phyloP scores from a whole-genome alignment of 2,329 filamentous ascomycete species.

The Dothistroma septosporum region DNA sequence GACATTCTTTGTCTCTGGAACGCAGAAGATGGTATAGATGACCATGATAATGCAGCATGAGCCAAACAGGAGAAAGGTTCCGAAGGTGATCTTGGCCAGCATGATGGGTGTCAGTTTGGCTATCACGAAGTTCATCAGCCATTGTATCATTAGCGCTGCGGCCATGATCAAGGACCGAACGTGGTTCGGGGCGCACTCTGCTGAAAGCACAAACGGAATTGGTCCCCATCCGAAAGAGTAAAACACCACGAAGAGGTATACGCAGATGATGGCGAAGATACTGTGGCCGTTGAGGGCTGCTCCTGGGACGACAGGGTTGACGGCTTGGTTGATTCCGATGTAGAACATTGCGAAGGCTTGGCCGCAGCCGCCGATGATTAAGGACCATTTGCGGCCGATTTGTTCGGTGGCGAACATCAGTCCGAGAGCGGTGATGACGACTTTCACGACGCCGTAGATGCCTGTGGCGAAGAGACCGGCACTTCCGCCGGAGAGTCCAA shows the following conservation, averaged over 20 bases:
- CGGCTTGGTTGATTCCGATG: conserved; percentile 33
- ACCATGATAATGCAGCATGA: conserved; percentile 41
- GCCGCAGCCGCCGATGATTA: conserved; percentile 41
- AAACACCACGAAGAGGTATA: conserved; percentile 48
- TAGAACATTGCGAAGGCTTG: conserved; percentile 46
- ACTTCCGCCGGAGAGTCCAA: conserved; percentile 39
- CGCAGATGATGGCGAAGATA: conserved; percentile 50
- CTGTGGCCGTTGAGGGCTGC: conserved; percentile 50
- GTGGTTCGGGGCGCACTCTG: conserved; percentile 33
- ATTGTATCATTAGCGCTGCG: conserved; percentile 45
- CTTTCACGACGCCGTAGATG: conserved; percentile 47
- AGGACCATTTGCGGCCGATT: conserved; percentile 43
- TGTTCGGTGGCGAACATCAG: conserved; percentile 46
- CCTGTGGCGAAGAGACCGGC: conserved; percentile 45
- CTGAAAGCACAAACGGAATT: conserved; percentile 43
- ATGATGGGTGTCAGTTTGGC: conserved; percentile 38
- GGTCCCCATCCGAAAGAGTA: conserved; percentile 47
- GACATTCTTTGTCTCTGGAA: conserved; percentile 44
- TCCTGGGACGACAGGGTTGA: conserved; percentile 48
- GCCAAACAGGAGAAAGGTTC: conserved; percentile 41
- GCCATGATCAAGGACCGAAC: conserved; percentile 44
- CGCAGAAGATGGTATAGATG: conserved; percentile 40
- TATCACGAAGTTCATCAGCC: conserved; percentile 34
- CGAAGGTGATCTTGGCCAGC: conserved; percentile 42
- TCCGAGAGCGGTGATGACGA: conserved; percentile 42